These are phyloP conservation scores for Aspergillus sergii DNA, from an alignment of 2,329 filamentous ascomycete species.

Conservation along the genomic window DNA sequence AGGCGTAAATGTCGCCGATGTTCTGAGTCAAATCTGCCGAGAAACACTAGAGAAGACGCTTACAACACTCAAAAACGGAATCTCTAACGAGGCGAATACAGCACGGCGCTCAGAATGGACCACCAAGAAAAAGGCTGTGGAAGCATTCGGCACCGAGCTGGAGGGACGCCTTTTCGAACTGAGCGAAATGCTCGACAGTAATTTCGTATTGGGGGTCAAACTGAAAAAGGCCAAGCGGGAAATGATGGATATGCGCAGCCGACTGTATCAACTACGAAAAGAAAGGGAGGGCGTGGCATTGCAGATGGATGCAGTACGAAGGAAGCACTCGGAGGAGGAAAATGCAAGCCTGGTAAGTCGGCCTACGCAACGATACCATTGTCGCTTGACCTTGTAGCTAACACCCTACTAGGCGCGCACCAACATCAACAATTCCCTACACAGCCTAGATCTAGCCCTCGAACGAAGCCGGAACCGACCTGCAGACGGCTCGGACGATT, in stretches of 20 bases:
- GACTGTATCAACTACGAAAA: constrained; percentile 51
- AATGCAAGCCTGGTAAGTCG: constrained; percentile 36
- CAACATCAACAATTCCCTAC: constrained; percentile 46
- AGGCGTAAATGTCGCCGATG: constrained; percentile 56
- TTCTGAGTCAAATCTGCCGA: constrained; percentile 53
- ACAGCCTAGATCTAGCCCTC: constrained; percentile 44
- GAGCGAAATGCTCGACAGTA: constrained; percentile 55
- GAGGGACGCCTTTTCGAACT: constrained; percentile 54
- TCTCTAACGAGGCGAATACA: constrained; percentile 43
- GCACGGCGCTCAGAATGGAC: constrained; percentile 44
- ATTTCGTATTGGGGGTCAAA: constrained; percentile 49
- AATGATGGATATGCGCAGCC: constrained; percentile 49
- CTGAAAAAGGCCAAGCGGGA: constrained; percentile 49
- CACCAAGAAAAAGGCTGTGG: constrained; percentile 50
- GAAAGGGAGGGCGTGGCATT: constrained; percentile 53
- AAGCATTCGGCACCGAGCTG: constrained; percentile 52
- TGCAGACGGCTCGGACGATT: constrained; percentile 21
- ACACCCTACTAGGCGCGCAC: constrained; percentile 34
- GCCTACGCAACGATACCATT: background rate
- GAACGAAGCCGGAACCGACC: constrained; percentile 38
- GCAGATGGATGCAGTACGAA: constrained; percentile 52
- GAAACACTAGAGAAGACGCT: constrained; percentile 53
- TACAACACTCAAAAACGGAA: constrained; percentile 43
- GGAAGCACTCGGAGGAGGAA: constrained; percentile 44
- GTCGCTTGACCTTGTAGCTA: background rate